Conservation (phyloP, 495 filamentous ascomycete genomes). For the Chaetomidium leptoderma region DNA sequence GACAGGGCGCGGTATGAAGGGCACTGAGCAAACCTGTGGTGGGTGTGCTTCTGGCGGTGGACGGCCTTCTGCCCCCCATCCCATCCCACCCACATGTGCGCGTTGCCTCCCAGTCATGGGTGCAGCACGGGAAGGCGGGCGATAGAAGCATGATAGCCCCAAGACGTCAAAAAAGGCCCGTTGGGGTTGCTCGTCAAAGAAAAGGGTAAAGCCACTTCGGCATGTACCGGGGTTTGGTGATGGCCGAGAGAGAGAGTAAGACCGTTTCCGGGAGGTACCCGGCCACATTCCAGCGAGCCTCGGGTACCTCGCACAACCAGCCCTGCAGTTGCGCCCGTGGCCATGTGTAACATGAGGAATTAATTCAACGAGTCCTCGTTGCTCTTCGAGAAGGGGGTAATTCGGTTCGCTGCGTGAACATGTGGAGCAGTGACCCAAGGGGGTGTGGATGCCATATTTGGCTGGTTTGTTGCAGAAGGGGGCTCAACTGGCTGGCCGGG, state of each 20-base stretch:
- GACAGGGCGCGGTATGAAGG: not conserved
- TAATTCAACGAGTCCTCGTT: conserved; percentile 11
- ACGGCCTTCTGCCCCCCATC: not conserved
- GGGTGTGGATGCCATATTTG: not conserved
- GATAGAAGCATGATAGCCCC: not conserved
- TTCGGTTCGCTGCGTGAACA: conserved; percentile 29
- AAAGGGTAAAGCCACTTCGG: conserved; percentile 11
- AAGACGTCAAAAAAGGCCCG: not conserved
- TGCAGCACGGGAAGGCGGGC: conserved; percentile 3
- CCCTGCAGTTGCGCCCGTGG: conserved; percentile 8
- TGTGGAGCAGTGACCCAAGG: conserved; percentile 21
- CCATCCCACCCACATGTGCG: not conserved
- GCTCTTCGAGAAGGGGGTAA: conserved; percentile 18
- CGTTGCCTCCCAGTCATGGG: not conserved
- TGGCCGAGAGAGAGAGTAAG: not conserved
- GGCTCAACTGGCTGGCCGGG: conserved; percentile 1
- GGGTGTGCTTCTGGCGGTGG: not conserved
- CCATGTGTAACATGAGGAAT: conserved; percentile 10
- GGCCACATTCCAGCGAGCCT: conserved; percentile 23
- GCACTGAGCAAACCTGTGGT: not conserved
- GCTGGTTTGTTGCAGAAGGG: conserved; percentile 13
- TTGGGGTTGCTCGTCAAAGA: conserved; percentile 10
- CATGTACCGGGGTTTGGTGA: conserved; percentile 8
- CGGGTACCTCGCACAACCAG: conserved; percentile 15
- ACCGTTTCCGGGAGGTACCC: conserved; percentile 28